Base-by-base conservation (phyloP, 179 eudicot species). In the Silene coronaria region DNA sequence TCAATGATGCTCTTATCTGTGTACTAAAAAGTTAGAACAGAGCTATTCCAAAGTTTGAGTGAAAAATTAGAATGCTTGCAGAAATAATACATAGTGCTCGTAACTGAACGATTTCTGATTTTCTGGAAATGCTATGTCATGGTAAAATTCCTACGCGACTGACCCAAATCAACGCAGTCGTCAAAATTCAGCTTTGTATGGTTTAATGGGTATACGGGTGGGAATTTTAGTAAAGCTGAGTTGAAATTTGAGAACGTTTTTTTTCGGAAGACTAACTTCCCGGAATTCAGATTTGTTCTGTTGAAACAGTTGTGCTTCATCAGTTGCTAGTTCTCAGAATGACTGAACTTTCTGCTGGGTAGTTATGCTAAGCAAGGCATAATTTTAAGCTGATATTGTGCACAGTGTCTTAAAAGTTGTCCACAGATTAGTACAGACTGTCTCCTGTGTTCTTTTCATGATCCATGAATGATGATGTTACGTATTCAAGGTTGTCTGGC, bases 401-500 rank as follows among this genome's bases (percentile, higher is more conserved):
- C 36, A 21, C 27, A 34, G 19, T 67, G 71, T 23, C 5, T 23
- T 42, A 24, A 21, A 23, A 45, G 73, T 1, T 71, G 74, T 28
- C 6, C 6, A 23, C 34, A 51, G 12, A 12, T 53, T 26, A 48
- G n/a, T 53, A 51, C 30, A 26, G 36, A 53, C 74, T 17, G 13
- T 27, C 14, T 26, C 60, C 36, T 48, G 74, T 53, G 62, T 70
- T 70, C 27, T 71, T 71, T 71, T 28, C 74, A 71, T 71, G 74
- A 71, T 55, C 59, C 22, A 55, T 55, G 59, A 17, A 55, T 55
- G 59, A n/a, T 28, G 45, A 27, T 55, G 46, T 51, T 71, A 17
- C 63, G 63, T 71, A 30, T 55, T 12, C 45, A 48, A 70, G 24
- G 45, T 14, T 55, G 63, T 27, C 21, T 70, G 73, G 73, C 10